phyloP scores from a whole-genome alignment of 768 basidiomycete genomes.

The Phlebiopsis flavidoalba region DNA sequence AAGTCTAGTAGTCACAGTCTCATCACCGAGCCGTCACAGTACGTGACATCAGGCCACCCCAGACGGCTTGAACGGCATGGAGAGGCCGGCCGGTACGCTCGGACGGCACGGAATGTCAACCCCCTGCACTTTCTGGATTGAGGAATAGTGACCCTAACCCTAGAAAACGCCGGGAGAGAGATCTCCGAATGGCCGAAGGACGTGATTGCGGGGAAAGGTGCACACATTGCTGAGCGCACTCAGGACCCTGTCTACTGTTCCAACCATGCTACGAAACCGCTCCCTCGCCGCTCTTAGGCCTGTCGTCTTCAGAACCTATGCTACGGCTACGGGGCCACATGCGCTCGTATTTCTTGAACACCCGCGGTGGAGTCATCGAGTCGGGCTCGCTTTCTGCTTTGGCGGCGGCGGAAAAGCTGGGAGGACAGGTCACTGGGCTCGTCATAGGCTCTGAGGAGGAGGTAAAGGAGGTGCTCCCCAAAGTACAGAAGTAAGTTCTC shows the following conservation, averaged over 20 bases:
- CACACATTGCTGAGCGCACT: background rate
- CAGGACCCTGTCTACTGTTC: background rate
- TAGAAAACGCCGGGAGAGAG: background rate
- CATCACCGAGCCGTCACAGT: too few relatives aligned
- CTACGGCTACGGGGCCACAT: slow-evolving; percentile 58
- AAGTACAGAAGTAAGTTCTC: slow-evolving; percentile 66
- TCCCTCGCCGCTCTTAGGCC: slow-evolving; percentile 3
- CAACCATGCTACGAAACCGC: slow-evolving; percentile 16
- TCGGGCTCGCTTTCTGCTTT: slow-evolving; percentile 85
- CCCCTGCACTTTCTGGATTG: too few relatives aligned
- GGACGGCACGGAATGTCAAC: too few relatives aligned
- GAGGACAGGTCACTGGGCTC: slow-evolving; percentile 80
- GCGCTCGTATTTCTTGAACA: slow-evolving; percentile 91
- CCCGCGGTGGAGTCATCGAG: slow-evolving; percentile 71
- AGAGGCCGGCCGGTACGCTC: too few relatives aligned
- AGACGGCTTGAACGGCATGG: too few relatives aligned
- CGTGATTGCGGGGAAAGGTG: background rate
- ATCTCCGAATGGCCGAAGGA: background rate
- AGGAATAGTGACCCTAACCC: background rate
- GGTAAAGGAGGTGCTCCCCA: slow-evolving; percentile 59
- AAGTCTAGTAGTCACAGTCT: too few relatives aligned
- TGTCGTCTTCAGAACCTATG: slow-evolving; percentile 41
- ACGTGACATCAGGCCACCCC: too few relatives aligned
- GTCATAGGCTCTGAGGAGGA: slow-evolving; percentile 67
- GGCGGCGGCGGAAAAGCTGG: slow-evolving; percentile 83